Evolutionary conservation across 2,329 filamentous ascomycete genomes (phyloP), one percentile per base, ranked within the genome.

Genomic region (Scedosporium apiospermum): DNA sequence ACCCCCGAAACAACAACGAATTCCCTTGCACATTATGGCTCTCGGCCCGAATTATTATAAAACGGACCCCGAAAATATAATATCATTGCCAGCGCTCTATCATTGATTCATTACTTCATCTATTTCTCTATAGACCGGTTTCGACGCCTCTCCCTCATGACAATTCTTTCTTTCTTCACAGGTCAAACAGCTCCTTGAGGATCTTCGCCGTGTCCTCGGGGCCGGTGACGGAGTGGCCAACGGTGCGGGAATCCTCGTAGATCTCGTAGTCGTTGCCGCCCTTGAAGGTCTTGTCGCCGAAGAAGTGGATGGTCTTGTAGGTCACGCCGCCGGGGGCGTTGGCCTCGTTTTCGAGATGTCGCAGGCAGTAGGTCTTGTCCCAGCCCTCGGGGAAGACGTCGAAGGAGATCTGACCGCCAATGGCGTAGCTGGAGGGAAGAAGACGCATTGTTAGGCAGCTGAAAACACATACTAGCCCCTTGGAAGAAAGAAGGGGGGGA

Each of bases 181-280:
- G 75, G 65, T 83, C 78, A 72, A 98, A 96, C 60, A 95, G 69
- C 80, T 95, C 86, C 81, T 88, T 93, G 70, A 99, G 71, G 74
- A 91, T 81, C 68, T 78, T 83, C 70, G 89, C 86, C 57, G 93
- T 97, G 71, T 98, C 91, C 63, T 92, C 88, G 6, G 93, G 93
- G 51, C 82, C 84, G 67, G 81, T 85, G 67, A 98, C 95, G 27
- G 87, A 81, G 77, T 99, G 95, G 1, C 95, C 95, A 64, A 89
- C 87, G 42, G 90, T 96, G 71, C 93, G 83, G 62, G 82, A 72
- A 73, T 98, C 93, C 67, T 78, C 81, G 76, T 88, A 98, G 73
- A 99, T 97, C 80, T 98, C 93, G 73, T 88, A 93, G 77, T 99
- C 95, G 75, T 98, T 99, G 65, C 95, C 95, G 66, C 95, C 93